phyloP scores from a whole-genome alignment of 2,329 filamentous ascomycete genomes.

The Colletotrichum shisoi region DNA sequence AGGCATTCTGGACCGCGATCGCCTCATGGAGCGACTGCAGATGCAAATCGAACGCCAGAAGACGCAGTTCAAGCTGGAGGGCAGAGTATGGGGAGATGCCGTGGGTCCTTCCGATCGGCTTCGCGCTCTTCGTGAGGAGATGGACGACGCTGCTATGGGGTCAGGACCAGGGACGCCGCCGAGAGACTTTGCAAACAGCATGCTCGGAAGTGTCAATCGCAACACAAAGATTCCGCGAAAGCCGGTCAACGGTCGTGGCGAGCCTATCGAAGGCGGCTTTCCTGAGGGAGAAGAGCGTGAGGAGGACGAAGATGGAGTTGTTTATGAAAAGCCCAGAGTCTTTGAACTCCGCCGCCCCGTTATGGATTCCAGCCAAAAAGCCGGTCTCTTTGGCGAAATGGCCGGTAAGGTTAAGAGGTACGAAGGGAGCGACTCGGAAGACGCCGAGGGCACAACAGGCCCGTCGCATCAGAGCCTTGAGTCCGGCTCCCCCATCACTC shows the following conservation, averaged over 20 bases:
- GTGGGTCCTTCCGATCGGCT: conserved; percentile 89
- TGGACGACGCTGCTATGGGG: conserved; percentile 72
- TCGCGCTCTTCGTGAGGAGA: conserved; percentile 89
- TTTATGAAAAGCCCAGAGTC: conserved; percentile 81
- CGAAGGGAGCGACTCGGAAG: conserved; percentile 77
- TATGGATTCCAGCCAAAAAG: conserved; percentile 70
- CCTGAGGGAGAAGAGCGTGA: conserved; percentile 58
- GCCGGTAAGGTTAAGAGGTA: conserved; percentile 76
- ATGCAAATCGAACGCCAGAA: conserved; percentile 96
- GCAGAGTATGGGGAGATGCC: conserved; percentile 84
- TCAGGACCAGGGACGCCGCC: conserved; percentile 62
- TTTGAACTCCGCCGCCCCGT: conserved; percentile 79
- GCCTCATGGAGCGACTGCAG: conserved; percentile 90
- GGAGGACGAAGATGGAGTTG: conserved; percentile 64
- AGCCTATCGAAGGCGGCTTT: conserved; percentile 56
- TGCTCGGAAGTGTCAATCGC: conserved; percentile 76
- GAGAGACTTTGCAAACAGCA: conserved; percentile 72
- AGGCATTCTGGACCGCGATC: conserved; percentile 91
- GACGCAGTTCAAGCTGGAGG: conserved; percentile 96
- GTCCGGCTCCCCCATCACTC: conserved; percentile 72
- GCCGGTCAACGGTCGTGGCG: conserved; percentile 53
- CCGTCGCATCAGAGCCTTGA: conserved; percentile 79
- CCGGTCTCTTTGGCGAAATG: conserved; percentile 73
- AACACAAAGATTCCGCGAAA: conserved; percentile 65
- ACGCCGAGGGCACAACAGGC: conserved; percentile 75